Percentiles rank a stretch among this genome's conserved stretches.
Evolutionary conservation across 2,329 filamentous ascomycete genomes (phyloP).

Genomic region (Aspergillus neoniger): DNA sequence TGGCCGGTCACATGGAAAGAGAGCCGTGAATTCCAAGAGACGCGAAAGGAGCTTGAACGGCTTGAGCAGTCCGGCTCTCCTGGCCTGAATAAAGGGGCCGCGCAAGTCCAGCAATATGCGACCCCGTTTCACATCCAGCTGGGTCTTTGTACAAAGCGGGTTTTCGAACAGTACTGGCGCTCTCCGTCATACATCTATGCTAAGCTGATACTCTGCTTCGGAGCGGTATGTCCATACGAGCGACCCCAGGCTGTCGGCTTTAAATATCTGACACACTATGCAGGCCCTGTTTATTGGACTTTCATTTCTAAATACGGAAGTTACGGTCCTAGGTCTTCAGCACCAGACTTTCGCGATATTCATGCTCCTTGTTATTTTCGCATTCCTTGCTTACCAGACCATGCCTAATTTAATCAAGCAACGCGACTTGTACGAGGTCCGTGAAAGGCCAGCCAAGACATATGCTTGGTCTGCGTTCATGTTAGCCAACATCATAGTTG

Average conservation of each 20-base stretch:
- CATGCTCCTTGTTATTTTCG: constrained; percentile 77
- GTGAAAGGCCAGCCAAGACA: constrained; percentile 63
- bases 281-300: constrained; percentile 74
- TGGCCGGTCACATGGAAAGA: constrained; percentile 58
- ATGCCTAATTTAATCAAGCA: constrained; percentile 60
- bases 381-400: constrained; percentile 51
- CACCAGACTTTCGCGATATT: constrained; percentile 88
- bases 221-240: constrained; percentile 18
- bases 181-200: constrained; percentile 78
- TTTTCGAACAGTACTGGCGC: constrained; percentile 86
- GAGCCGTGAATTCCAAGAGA: constrained; percentile 55
- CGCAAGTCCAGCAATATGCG: constrained; percentile 57
- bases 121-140: constrained; percentile 68
- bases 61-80: background rate
- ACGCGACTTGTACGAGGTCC: constrained; percentile 58
- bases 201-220: constrained; percentile 64
- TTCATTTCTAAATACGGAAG: constrained; percentile 71
- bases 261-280: background rate
- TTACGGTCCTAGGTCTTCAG: constrained; percentile 76
- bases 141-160: constrained; percentile 64
- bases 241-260: background rate
- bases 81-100: background rate
- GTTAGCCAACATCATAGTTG: constrained; percentile 67
- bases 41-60: constrained; percentile 29
- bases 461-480: constrained; percentile 74